These are phyloP conservation scores for Citrus hindsii DNA, from an alignment of 345 rosid genomes.

Conservation along the genomic window DNA sequence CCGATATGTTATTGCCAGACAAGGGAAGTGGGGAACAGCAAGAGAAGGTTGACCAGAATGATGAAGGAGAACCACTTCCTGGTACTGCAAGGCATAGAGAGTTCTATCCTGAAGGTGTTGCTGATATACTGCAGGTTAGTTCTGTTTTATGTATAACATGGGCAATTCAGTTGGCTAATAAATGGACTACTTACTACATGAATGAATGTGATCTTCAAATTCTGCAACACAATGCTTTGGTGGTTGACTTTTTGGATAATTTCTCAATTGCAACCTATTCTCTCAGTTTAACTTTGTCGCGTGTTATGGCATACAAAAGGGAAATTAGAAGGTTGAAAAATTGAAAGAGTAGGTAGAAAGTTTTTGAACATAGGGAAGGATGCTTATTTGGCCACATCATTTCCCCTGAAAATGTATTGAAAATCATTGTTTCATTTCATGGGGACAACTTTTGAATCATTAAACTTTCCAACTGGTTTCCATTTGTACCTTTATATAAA, in stretches of 20 bases:
- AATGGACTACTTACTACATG: neutral
- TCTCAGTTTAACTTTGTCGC: neutral
- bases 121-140: slow-evolving; percentile 77
- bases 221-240: neutral
- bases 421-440: neutral
- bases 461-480: neutral
- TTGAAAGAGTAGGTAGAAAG: neutral
- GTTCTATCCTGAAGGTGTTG: slow-evolving; percentile 99
- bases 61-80: slow-evolving; percentile 95
- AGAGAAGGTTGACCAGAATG: slow-evolving; percentile 75
- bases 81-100: slow-evolving; percentile 99
- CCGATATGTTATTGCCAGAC: slow-evolving; percentile 97
- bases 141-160: slow-evolving; percentile 8
- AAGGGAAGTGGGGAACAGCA: slow-evolving; percentile 91
- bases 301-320: neutral
- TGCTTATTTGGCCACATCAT: neutral
- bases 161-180: neutral
- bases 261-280: no score
- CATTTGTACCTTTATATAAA: neutral
- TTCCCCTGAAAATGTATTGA: neutral
- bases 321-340: neutral
- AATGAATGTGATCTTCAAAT: neutral
- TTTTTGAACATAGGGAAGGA: neutral
- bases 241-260: neutral
- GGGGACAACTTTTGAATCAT: neutral